Evolutionary conservation across 257 asterid genomes (phyloP), one percentile per base, ranked within the genome.

Genomic region (Pogostemon cablin): DNA sequence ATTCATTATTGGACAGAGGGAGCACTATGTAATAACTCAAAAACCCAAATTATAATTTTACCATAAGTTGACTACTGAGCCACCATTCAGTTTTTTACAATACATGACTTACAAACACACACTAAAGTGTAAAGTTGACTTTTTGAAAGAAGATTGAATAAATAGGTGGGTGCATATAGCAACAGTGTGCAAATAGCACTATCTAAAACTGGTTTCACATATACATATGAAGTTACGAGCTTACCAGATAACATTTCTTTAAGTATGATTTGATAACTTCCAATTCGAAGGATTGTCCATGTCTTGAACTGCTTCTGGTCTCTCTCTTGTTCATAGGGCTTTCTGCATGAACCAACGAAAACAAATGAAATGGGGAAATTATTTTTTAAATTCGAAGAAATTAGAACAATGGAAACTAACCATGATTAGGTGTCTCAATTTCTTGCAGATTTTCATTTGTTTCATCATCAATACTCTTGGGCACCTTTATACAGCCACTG

Each of bases 401-500:
- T 0, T 25, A 20, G 4, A 8, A 15, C 7, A 1, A 41, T 48
- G 57, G 34, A 32, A 67, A 62, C 73, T 72, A 8, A 81, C 85
- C 78, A 49, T 67, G 56, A 6, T 73, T 7, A 35, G 44, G 44
- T 59, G 72, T 35, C 57, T 47, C 71, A 59, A 59, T 32, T 42
- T 47, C 74, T 57, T 7, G 57, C 62, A 66, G 65, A 35, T 43
- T 46, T 54, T 62, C 47, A 42, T 44, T 0, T 5, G 75, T 5
- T 37, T 73, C 41, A 48, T 39, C 56, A 44, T 53, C 35, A 4
- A 3, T 17, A 5, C 5, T 44, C 2, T 9, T 44, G 8, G 6
- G 43, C 9, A 32, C 47, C 68, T 80, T 80, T 8, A 4, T 37
- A 59, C 81, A 77, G 9, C 87, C 77, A 12, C 80, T 80, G n/a